Percentiles rank a stretch among this genome's conserved stretches.
phyloP scores from a whole-genome alignment of 495 filamentous ascomycete genomes.

The Massariosphaeria phaeospora region DNA sequence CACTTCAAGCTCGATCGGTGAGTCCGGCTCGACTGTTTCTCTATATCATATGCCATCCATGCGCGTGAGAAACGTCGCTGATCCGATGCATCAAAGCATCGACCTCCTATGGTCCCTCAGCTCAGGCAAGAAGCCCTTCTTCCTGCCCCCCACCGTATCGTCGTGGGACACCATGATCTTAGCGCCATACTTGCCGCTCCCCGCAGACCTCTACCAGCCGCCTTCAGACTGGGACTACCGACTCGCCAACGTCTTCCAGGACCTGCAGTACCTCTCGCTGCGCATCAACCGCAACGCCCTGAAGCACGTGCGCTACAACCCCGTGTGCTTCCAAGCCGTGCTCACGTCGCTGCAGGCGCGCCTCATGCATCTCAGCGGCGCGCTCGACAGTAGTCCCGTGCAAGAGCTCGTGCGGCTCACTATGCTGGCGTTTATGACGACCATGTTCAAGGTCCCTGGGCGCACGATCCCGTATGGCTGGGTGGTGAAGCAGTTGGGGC shows the following conservation, averaged over 20 bases:
- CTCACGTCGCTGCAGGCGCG: neutral
- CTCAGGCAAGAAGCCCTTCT: neutral
- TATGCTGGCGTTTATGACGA: constrained; percentile 10
- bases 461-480: neutral
- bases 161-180: neutral
- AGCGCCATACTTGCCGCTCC: no score
- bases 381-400: neutral
- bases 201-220: no score
- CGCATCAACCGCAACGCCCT: no score
- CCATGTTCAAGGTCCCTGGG: constrained; percentile 2
- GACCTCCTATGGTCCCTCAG: constrained; percentile 1
- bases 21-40: no score
- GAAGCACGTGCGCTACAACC: no score
- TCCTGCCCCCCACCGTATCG: neutral
- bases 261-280: no score
- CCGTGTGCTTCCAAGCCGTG: neutral
- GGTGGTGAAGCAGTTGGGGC: neutral
- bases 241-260: no score
- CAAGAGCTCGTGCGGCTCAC: neutral
- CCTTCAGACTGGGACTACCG: no score
- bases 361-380: neutral
- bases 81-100: neutral
- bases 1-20: constrained; percentile 14
- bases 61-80: no score
- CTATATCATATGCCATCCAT: neutral